Conservation (phyloP, 768 basidiomycete species). For the Omphalotus guepiniiformis region DNA sequence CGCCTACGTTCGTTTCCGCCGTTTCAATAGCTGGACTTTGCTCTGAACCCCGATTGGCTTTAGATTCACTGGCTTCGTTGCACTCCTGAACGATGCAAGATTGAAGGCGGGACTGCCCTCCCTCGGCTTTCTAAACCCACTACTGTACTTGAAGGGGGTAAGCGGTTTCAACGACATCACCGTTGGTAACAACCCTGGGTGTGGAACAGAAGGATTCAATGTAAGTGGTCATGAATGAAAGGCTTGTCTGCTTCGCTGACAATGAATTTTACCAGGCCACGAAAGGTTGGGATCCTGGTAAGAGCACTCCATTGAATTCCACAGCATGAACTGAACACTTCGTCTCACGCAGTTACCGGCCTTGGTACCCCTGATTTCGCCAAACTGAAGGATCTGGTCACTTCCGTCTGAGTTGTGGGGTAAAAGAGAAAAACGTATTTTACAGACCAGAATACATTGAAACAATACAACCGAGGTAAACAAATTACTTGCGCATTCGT, state of each 20-base stretch:
- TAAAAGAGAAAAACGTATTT: not conserved
- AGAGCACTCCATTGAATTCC: not conserved
- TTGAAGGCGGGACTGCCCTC: constrained; percentile 13
- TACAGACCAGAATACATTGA: constrained; percentile 3
- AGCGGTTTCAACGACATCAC: constrained; percentile 22
- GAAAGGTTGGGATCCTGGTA: constrained; percentile 21
- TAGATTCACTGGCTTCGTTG: constrained; percentile 24
- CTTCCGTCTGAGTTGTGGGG: not conserved
- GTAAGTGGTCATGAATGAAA: constrained; percentile 8
- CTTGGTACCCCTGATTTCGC: constrained; percentile 8
- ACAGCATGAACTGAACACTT: not conserved
- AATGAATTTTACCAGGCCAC: constrained; percentile 14
- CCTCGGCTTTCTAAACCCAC: constrained; percentile 22
- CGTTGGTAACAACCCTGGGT: constrained; percentile 37
- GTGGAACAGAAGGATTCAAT: constrained; percentile 37
- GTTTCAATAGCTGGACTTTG: no score
- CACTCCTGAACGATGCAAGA: constrained; percentile 27
- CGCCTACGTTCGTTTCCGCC: no score
- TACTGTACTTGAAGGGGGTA: constrained; percentile 15
- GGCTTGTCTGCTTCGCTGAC: not conserved
- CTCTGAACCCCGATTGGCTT: no score
- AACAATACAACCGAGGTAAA: no score
- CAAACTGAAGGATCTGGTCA: not conserved
- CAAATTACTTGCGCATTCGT: constrained; percentile 71
- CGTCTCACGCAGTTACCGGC: constrained; percentile 1